Evolutionary conservation across 345 rosid species (phyloP).

Genomic region (Aegle marmelos): DNA sequence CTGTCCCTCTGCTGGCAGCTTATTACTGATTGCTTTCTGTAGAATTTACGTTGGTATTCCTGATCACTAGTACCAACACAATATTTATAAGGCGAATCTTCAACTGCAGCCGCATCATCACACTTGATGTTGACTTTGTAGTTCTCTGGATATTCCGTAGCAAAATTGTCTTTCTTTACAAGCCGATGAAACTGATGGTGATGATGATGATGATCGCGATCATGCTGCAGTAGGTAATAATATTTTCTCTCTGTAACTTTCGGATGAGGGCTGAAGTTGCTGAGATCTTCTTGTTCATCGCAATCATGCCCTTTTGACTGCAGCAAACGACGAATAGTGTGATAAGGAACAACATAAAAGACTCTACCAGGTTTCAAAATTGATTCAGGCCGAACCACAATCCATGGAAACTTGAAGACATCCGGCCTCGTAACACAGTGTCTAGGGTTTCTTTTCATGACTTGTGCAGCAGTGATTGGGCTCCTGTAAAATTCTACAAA

Average conservation of each 20-base stretch:
- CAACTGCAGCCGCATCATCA: not conserved
- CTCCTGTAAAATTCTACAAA: conserved; percentile 23
- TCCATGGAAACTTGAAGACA: conserved; percentile 41
- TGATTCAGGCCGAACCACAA: conserved; percentile 39
- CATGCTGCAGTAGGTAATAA: no score
- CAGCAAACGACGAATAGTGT: conserved; percentile 28
- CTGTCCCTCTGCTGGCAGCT: not conserved
- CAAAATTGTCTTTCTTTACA: not conserved
- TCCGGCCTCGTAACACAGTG: conserved; percentile 47
- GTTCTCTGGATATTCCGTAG: not conserved
- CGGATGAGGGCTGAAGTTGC: not conserved
- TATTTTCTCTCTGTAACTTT: not conserved
- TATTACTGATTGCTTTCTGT: not conserved
- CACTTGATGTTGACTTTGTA: not conserved
- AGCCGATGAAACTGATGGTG: not conserved
- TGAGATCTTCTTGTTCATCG: not conserved
- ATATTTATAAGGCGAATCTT: not conserved
- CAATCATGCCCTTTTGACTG: not conserved
- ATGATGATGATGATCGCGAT: no score
- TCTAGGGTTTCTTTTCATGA: conserved; percentile 44
- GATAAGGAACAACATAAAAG: conserved; percentile 38
- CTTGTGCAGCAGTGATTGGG: conserved; percentile 34
- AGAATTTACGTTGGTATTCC: not conserved
- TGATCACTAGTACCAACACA: not conserved
- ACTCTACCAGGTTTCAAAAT: conserved; percentile 35